Conservation (phyloP, 2,329 filamentous ascomycete species). For the Endocalyx cinctus region DNA sequence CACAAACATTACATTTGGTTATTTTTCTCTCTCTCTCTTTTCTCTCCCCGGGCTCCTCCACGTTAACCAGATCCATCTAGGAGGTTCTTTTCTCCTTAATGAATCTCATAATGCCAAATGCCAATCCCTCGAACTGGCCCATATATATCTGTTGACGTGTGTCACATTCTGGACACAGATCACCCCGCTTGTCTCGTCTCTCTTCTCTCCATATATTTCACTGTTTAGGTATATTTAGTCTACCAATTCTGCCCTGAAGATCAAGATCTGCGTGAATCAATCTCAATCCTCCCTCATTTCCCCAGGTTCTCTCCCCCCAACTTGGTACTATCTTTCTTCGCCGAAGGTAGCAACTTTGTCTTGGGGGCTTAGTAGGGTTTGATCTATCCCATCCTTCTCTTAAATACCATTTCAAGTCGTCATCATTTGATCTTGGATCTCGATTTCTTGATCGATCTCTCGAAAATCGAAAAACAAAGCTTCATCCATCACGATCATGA, state of each 20-base stretch:
- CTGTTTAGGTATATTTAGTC: conserved; percentile 12
- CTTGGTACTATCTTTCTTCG: too few species aligned
- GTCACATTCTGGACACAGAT: conserved; percentile 19
- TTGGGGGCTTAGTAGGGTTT: too few species aligned
- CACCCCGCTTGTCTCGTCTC: conserved; percentile 9
- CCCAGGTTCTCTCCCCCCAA: too few species aligned
- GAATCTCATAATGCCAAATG: too few species aligned
- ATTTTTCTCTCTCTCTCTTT: too few species aligned
- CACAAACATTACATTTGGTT: conserved; percentile 25
- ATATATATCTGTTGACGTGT: conserved; percentile 16
- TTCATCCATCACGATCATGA: conserved; percentile 16
- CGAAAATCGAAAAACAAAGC: too few species aligned
- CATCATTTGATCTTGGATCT: conserved; percentile 13
- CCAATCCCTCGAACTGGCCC: conserved; percentile 23
- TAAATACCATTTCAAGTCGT: too few species aligned
- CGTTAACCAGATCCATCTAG: too few species aligned
- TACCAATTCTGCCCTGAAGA: conserved; percentile 13
- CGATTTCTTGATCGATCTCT: conserved; percentile 13
- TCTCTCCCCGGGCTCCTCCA: too few species aligned
- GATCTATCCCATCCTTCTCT: too few species aligned
- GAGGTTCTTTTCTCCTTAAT: too few species aligned
- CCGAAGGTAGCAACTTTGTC: too few species aligned
- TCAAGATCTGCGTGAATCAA: conserved; percentile 14
- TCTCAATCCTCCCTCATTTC: conserved; percentile 7
- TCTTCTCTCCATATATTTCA: conserved; percentile 13